These are phyloP conservation scores for Eucalyptus camaldulensis DNA, from an alignment of 345 rosid species.

Conservation along the genomic window DNA sequence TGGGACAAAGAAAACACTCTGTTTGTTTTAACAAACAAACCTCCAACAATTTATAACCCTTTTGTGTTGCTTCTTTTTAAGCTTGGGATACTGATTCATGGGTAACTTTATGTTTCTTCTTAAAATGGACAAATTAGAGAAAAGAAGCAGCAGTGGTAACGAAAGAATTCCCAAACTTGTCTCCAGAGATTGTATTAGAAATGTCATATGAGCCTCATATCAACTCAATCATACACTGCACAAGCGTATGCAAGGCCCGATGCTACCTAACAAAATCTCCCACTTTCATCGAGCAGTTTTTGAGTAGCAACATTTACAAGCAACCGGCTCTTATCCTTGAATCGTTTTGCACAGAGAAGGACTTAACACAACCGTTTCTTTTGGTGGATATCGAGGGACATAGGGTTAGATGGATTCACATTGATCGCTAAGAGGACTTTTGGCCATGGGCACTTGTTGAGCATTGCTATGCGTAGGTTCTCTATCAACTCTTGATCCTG, in stretches of 20 bases:
- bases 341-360: not conserved
- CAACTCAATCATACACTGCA: not conserved
- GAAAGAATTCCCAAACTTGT: not conserved
- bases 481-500: no score
- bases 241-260: not conserved
- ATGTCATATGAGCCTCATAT: not conserved
- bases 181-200: not conserved
- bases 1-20: no score
- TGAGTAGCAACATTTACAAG: not conserved
- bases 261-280: not conserved
- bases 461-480: no score
- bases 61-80: not conserved
- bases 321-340: not conserved
- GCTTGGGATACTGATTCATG: not conserved
- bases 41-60: no score
- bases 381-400: no score
- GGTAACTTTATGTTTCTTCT: not conserved
- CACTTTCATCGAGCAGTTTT: not conserved
- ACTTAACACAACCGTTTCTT: no score
- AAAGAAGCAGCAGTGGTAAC: not conserved
- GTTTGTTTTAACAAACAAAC: no score
- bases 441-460: no score
- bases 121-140: not conserved
- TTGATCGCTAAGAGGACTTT: no score
- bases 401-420: no score